Percentiles rank a stretch among this genome's conserved stretches.
phyloP scores from a whole-genome alignment of 2,329 filamentous ascomycete species.

The Xylariaceae sp. region DNA sequence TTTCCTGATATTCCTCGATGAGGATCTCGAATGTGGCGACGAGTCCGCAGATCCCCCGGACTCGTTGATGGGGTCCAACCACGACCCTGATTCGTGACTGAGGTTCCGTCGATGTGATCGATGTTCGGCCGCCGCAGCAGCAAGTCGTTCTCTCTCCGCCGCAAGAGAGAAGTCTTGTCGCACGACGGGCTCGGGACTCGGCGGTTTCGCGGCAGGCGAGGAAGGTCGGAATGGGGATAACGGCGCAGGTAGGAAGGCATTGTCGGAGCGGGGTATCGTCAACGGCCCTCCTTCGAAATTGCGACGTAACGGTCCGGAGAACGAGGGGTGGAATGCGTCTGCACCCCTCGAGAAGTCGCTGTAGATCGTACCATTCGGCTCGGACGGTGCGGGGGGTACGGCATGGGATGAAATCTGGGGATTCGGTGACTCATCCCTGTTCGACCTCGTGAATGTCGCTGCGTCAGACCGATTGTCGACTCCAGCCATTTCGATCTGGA shows the following conservation, averaged over 20 bases:
- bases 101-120: slow-evolving; percentile 48
- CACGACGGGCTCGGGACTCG: slow-evolving; percentile 31
- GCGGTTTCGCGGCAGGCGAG: slow-evolving; percentile 38
- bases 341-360: slow-evolving; percentile 22
- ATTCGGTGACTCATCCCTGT: slow-evolving; percentile 39
- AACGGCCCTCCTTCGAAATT: slow-evolving; percentile 32
- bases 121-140: slow-evolving; percentile 15
- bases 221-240: slow-evolving; percentile 58
- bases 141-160: slow-evolving; percentile 24
- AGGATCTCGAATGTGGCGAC: slow-evolving; percentile 75
- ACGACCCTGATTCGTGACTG: slow-evolving; percentile 79
- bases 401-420: slow-evolving; percentile 21
- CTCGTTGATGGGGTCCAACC: slow-evolving; percentile 92
- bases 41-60: slow-evolving; percentile 75
- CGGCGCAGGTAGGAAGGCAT: slow-evolving; percentile 64
- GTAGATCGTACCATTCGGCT: slow-evolving; percentile 20
- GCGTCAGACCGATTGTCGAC: slow-evolving; percentile 42
- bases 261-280: slow-evolving; percentile 44
- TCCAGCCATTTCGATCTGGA: slow-evolving; percentile 31
- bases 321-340: slow-evolving; percentile 39
- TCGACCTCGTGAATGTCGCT: slow-evolving; percentile 40
- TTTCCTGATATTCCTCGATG: slow-evolving; percentile 63
- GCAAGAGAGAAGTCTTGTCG: slow-evolving; percentile 33
- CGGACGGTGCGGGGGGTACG: slow-evolving; percentile 20
- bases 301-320: slow-evolving; percentile 43